These are phyloP conservation scores for Raphanus sativus DNA, from an alignment of 345 rosid species.

Conservation along the genomic window DNA sequence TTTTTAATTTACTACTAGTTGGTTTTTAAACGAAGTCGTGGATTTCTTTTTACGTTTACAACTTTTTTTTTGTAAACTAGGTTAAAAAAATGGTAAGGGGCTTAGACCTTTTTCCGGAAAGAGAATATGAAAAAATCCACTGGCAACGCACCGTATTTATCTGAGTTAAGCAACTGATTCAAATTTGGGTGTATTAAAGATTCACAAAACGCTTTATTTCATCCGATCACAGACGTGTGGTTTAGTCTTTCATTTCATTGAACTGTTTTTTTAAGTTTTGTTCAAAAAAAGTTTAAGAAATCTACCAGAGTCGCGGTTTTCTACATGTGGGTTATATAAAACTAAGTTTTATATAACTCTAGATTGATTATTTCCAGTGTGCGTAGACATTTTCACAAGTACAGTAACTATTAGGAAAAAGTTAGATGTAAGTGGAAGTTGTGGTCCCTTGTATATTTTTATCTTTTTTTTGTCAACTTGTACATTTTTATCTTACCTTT, in stretches of 20 bases:
- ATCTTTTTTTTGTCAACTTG: no score
- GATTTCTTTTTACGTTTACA: no score
- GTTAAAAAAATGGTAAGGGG: no score
- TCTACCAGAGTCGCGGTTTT: not conserved
- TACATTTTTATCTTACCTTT: not conserved
- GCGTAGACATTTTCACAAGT: not conserved
- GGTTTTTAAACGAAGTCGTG: not conserved
- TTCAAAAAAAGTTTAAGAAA: not conserved
- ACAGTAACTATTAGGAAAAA: slow-evolving; percentile 8
- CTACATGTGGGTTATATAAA: not conserved
- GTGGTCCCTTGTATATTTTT: not conserved
- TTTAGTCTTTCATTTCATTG: slow-evolving; percentile 5
- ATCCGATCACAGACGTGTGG: no score
- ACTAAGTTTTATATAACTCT: not conserved
- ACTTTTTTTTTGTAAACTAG: no score
- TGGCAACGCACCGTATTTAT: no score
- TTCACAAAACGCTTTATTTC: no score
- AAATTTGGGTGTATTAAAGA: no score
- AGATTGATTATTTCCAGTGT: not conserved
- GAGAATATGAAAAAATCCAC: no score
- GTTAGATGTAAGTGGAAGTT: not conserved
- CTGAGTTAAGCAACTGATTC: no score
- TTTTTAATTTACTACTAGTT: not conserved
- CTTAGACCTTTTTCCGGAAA: no score
- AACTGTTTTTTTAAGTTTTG: not conserved